These are phyloP conservation scores for Choiromyces venosus DNA, from an alignment of 495 filamentous ascomycete species.

Conservation along the genomic window DNA sequence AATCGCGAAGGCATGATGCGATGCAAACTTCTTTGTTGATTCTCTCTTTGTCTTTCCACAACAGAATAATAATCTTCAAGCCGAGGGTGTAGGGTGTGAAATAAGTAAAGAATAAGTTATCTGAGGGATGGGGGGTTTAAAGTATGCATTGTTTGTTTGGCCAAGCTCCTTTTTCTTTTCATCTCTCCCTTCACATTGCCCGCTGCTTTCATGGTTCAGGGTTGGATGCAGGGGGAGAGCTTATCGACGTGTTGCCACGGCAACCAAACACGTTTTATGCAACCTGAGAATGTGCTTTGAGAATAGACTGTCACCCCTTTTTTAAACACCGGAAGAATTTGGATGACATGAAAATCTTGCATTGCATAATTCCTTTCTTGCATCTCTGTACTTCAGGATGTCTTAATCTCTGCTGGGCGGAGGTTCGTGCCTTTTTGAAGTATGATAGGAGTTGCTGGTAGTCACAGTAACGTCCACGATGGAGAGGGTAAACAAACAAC, in stretches of 20 bases:
- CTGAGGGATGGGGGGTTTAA: not conserved
- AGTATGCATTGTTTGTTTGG: slow-evolving; percentile 1
- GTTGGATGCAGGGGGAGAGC: not conserved
- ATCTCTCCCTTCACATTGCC: not conserved
- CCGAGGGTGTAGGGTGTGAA: not conserved
- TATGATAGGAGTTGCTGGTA: not conserved
- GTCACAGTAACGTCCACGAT: not conserved
- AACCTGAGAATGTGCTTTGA: not conserved
- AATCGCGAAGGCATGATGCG: not conserved
- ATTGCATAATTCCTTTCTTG: not conserved
- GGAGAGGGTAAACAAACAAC: not conserved
- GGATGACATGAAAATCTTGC: not conserved
- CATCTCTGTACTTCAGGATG: not conserved
- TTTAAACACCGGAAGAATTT: not conserved
- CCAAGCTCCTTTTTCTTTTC: not conserved
- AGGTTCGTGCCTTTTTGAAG: not conserved
- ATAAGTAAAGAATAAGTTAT: not conserved
- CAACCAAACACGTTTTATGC: not conserved
- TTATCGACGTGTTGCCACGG: not conserved
- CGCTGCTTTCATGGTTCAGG: not conserved
- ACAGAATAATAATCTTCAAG: not conserved
- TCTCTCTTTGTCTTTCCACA: not conserved
- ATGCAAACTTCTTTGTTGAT: not conserved
- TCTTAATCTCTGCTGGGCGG: not conserved
- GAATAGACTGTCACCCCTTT: not conserved